These are phyloP conservation scores for Spathaspora girioi DNA, from an alignment of 805 yeast species.

Conservation along the genomic window DNA sequence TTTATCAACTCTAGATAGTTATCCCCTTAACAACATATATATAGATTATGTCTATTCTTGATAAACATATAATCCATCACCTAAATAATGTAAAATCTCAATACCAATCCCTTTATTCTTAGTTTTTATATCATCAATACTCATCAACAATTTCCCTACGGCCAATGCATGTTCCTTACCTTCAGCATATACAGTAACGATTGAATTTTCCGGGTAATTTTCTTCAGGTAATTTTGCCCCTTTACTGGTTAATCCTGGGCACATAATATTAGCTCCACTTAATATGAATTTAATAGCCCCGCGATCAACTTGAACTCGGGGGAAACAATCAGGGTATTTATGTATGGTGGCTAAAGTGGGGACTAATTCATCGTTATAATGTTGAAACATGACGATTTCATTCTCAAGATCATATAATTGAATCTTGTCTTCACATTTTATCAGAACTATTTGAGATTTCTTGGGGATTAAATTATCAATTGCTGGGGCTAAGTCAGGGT, in stretches of 20 bases:
- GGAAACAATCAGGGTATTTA: conserved; percentile 79
- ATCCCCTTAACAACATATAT: conserved; percentile 19
- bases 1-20: conserved; percentile 22
- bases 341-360: conserved; percentile 77
- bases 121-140: conserved; percentile 80
- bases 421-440: conserved; percentile 88
- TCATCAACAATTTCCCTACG: conserved; percentile 82
- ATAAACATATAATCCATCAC: conserved; percentile 84
- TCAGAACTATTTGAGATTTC: conserved; percentile 72
- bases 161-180: conserved; percentile 92
- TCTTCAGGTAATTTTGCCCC: conserved; percentile 83
- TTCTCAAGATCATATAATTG: conserved; percentile 71
- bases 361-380: conserved; percentile 65
- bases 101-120: conserved; percentile 87
- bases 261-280: conserved; percentile 97
- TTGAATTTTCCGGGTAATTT: conserved; percentile 59
- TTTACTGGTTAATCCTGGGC: conserved; percentile 86
- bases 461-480: conserved; percentile 86
- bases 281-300: conserved; percentile 94
- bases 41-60: conserved; percentile 40
- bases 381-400: conserved; percentile 75
- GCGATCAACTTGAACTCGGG: conserved; percentile 84
- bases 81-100: conserved; percentile 76
- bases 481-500: conserved; percentile 67
- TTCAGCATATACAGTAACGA: conserved; percentile 84